Percentiles rank a stretch among this genome's conserved stretches.
These are phyloP conservation scores for Microsporum audouinii DNA, from an alignment of 2,329 filamentous ascomycete genomes.

Conservation along the genomic window DNA sequence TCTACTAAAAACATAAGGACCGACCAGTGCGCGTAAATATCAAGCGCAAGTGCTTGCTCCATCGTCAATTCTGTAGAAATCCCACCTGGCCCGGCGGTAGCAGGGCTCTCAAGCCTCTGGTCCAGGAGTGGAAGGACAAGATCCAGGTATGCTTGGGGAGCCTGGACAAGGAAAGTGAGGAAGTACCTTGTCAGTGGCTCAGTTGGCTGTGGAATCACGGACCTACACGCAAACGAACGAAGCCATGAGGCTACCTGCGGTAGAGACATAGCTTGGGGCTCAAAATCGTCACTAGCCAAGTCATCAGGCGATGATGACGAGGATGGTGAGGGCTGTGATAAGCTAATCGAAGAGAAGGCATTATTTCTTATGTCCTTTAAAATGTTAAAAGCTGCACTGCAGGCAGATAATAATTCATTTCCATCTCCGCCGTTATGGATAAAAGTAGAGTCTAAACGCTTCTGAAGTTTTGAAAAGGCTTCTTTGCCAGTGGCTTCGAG, in stretches of 20 bases:
- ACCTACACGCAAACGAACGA: constrained; percentile 4
- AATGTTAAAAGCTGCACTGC: constrained; percentile 3
- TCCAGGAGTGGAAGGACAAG: constrained; percentile 8
- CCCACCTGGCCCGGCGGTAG: background rate
- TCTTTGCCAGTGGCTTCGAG: background rate
- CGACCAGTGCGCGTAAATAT: constrained; percentile 18
- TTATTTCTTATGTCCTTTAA: constrained; percentile 3
- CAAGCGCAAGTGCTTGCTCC: constrained; percentile 16
- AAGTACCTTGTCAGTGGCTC: constrained; percentile 6
- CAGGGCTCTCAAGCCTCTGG: constrained; percentile 4
- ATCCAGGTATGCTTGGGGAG: constrained; percentile 4
- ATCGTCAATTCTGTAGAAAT: constrained; percentile 8
- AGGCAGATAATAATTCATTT: constrained; percentile 2
- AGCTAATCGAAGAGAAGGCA: background rate
- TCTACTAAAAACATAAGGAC: constrained; percentile 19
- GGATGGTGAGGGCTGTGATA: background rate
- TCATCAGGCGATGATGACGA: background rate
- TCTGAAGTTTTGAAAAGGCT: constrained; percentile 1
- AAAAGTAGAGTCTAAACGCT: constrained; percentile 3
- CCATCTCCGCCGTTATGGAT: background rate
- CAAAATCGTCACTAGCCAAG: background rate
- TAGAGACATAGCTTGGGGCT: background rate
- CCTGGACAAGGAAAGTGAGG: constrained; percentile 5
- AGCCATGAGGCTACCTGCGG: constrained; percentile 6
- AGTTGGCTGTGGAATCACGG: constrained; percentile 4